Evolutionary conservation across 345 rosid species (phyloP), one percentile per base, ranked within the genome.

Genomic region (Microcos paniculata): DNA sequence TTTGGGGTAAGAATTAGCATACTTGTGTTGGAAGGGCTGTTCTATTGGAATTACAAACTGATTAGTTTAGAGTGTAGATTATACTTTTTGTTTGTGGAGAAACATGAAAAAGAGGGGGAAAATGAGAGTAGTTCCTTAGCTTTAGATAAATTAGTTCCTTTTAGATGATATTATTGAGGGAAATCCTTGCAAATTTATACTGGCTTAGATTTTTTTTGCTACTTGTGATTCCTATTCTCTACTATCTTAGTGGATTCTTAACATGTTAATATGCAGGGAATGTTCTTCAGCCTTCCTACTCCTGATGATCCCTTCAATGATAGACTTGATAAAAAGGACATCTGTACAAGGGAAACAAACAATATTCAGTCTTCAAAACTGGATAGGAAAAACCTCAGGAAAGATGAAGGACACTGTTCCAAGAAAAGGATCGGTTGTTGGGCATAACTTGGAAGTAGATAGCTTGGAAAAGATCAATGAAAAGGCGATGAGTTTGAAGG

Each of bases 261-360:
- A 55, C 15, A 2, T 79, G 71, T 38, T 56, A 9, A 63, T 65
- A 46, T 62, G 61, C 84, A 91, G 97, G 97, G 98, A 23, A 93
- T 96, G 99, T 96, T 98, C 76, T 96, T 88, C 82, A 90, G 91
- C 81, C 97, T 95, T 72, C 99, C 99, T 21, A 81, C 89, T 45
- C 88, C 38, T 9, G 91, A 92, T 52, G 90, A 93, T 80, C 98
- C 97, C 0, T 93, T 87, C 86, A 90, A 92, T 79, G 98, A 96
- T 11, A 82, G 75, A 33, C 74, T 74, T 23, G 86, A 85, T 19
- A 95, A 90, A 78, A 71, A 70, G 3, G 85, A 79, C 4, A 52
- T 71, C 1, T 56, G 53, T 19, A 70, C 42, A 72, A 87, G 76
- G 77, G 82, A 81, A 21, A 56, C 38, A 26, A 76, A 82, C 57